Evolutionary conservation across 2,329 filamentous ascomycete species (phyloP).

Genomic region (Xylaria sp.): DNA sequence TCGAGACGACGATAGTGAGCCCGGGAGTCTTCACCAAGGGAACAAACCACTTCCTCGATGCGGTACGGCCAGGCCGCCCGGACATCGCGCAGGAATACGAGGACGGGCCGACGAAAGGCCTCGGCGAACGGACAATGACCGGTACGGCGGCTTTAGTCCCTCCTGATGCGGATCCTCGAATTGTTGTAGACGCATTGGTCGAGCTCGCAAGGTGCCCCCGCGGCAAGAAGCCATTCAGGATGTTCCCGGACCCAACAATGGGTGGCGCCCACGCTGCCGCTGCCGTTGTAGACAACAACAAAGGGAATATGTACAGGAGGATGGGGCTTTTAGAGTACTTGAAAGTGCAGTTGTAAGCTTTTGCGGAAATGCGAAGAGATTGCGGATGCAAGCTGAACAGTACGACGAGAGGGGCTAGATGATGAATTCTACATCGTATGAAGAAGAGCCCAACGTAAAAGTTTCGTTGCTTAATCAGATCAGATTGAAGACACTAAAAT

Average conservation of each 20-base stretch:
- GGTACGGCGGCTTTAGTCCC: constrained; percentile 25
- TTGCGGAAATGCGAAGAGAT: too few species aligned
- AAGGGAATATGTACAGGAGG: constrained; percentile 15
- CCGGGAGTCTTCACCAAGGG: constrained; percentile 31
- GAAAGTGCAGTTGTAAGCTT: constrained; percentile 15
- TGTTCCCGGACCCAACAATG: constrained; percentile 24
- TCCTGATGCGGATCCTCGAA: constrained; percentile 22
- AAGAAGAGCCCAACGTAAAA: too few species aligned
- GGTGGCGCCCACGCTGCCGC: constrained; percentile 20
- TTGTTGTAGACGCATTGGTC: constrained; percentile 32
- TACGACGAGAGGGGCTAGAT: too few species aligned
- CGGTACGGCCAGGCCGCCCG: constrained; percentile 14
- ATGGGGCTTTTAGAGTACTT: constrained; percentile 29
- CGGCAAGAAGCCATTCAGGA: constrained; percentile 29
- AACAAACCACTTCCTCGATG: constrained; percentile 31
- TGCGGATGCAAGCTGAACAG: background rate
- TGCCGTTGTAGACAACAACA: constrained; percentile 28
- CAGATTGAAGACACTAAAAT: too few species aligned
- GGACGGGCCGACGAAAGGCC: constrained; percentile 25
- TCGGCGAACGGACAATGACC: constrained; percentile 19
- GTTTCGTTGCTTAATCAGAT: too few species aligned
- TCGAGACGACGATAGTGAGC: constrained; percentile 35
- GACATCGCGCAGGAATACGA: constrained; percentile 27
- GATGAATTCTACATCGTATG: background rate
- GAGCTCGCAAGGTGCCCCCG: constrained; percentile 24